Base-by-base conservation (phyloP, 306 rosid genomes). In the Cicer bijugum region DNA sequence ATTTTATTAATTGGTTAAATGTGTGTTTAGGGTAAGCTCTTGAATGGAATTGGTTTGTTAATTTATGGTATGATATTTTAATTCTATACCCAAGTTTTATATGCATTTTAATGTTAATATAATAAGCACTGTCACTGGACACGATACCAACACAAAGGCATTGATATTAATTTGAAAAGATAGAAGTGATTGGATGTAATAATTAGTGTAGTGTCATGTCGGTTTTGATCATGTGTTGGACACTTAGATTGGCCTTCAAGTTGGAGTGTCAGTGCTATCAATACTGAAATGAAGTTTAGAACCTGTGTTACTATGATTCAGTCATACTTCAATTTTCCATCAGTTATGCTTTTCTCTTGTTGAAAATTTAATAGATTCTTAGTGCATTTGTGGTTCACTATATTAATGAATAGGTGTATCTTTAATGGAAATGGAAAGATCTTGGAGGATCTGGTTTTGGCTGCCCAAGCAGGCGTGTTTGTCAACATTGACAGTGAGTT, bases 381-480 rank as follows among this genome's bases (percentile, higher is more conserved):
- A 14, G 17, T 20, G 39, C 71, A 3, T 10, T 69, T 73, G 14
- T 71, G 51, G 17, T 16, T 72, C 33, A 33, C 8, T 74, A 15
- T 4, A 64, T 82, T 55, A 45, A 75, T 72, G 71, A n/a, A 35
- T 85, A 89, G 97, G 87, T 91, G 97, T 63, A 85, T 94, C 75
- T 91, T 94, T 68, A 94, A 94, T 67, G 97, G 97, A 55, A 94
- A 94, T 64, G 99, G 96, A 15, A 91, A 94, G 62, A 46, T 94
- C 65, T 80, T 94, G 82, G 96, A 91, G 81, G 99, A 91, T 82
- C 88, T 94, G 90, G 92, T 87, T 55, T 82, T 91, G 55, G 99
- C 96, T 66, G 92, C 97, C 9, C 80, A 89, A 76, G 89, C 75
- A 71, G 95, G 93, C 43, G 97, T 94, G 20, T 91, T 94, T 78